Evolutionary conservation across 140 eudicot genomes (phyloP), one percentile per base, ranked within the genome.

Genomic region (Ambrosia hybrid): DNA sequence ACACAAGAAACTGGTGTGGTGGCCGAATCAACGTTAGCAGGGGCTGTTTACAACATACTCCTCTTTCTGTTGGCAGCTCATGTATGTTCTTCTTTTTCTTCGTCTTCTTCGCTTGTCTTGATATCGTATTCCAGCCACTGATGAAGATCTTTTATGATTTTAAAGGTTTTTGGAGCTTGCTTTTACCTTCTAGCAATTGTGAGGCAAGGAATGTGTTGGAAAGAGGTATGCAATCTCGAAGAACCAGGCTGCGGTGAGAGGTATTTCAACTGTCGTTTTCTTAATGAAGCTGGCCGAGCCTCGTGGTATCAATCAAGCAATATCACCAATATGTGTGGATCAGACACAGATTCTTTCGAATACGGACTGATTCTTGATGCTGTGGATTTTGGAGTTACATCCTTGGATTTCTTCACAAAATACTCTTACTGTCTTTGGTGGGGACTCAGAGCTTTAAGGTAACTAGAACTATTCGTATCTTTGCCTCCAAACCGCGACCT

Each of bases 181-280:
- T 93, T 84, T 92, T 93, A 93, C 69, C 93, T 93, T 57, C 74
- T 93, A 48, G 78, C 93, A 46, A 75, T 93, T 52, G 97, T 87
- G 79, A 58, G 98, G 52, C 88, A 85, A 84, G 98, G 88, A 79
- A 79, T 74, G 79, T 93, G 98, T 68, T 93, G 98, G 98, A 87
- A 75, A 74, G 74, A 73, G 3, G 93, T 74, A 36, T 93, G 98
- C 7, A 79, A 79, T 65, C 80, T 79, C 51, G 83, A 87, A 51
- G 64, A 73, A 53, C 76, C 84, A 6, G 73, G 72, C 4, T 93
- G 98, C 60, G 72, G 72, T 14, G 85, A 82, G 81, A 64, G 52
- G 12, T 93, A 73, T 64, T 87, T 87, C 41, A 88, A 84, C 67
- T 89, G 97, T 49, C 81, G 64, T 15, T 81, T 77, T 41, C 64